Percentiles rank a stretch among this genome's conserved stretches.
These are phyloP conservation scores for Artemisia princeps DNA, from an alignment of 140 eudicot species.

Conservation along the genomic window DNA sequence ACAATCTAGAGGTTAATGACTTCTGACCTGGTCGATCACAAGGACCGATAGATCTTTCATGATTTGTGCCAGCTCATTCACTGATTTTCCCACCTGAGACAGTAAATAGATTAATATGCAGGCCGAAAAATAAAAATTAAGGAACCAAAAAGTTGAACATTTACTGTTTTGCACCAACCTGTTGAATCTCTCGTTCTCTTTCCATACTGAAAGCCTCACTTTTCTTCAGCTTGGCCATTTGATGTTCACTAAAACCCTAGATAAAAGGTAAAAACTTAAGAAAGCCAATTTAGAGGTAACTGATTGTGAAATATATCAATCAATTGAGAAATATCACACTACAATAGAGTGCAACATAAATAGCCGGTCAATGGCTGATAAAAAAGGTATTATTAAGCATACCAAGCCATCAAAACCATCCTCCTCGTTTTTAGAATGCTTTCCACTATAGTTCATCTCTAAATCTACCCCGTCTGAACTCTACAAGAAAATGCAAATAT, in stretches of 20 bases:
- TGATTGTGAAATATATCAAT: too few relatives aligned
- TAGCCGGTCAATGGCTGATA: not conserved
- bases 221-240: constrained; percentile 77
- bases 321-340: too few relatives aligned
- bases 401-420: constrained; percentile 84
- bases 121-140: constrained; percentile 3
- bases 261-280: not conserved
- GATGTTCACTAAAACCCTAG: constrained; percentile 80
- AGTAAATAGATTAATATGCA: constrained; percentile 5
- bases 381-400: constrained; percentile 6
- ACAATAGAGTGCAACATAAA: too few relatives aligned
- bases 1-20: not conserved
- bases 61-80: constrained; percentile 84
- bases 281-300: too few relatives aligned
- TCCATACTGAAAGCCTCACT: constrained; percentile 79
- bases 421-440: constrained; percentile 48
- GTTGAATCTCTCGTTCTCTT: constrained; percentile 84
- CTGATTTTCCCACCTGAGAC: constrained; percentile 74
- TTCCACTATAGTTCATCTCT: constrained; percentile 78
- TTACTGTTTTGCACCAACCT: constrained; percentile 34
- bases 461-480: constrained; percentile 90
- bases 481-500: constrained; percentile 34
- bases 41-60: constrained; percentile 95
- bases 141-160: too few relatives aligned
- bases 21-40: constrained; percentile 85